Percentiles rank a stretch among this genome's conserved stretches.
Conservation (phyloP, 805 yeast species). For the Kuraishia molischiana region DNA sequence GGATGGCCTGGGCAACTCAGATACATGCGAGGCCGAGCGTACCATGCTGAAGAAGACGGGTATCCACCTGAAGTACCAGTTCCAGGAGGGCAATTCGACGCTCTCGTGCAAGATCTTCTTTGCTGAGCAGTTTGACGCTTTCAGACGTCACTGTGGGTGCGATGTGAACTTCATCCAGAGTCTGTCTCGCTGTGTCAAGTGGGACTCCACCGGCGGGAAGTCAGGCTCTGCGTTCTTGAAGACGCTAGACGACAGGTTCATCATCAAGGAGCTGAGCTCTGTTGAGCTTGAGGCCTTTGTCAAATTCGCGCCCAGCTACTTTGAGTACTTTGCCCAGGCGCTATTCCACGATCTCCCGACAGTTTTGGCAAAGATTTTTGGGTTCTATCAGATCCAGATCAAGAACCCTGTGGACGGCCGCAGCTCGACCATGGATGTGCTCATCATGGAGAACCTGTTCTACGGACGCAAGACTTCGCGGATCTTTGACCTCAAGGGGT, state of each 20-base stretch:
- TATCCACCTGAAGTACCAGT: slow-evolving; percentile 86
- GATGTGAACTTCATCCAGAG: slow-evolving; percentile 76
- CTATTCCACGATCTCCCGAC: slow-evolving; percentile 92
- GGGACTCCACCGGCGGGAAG: slow-evolving; percentile 96
- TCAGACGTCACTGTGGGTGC: slow-evolving; percentile 74
- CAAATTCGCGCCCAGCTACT: slow-evolving; percentile 92
- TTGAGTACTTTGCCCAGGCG: slow-evolving; percentile 92
- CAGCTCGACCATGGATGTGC: slow-evolving; percentile 75
- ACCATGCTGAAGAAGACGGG: slow-evolving; percentile 76
- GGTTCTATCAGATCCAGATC: slow-evolving; percentile 89
- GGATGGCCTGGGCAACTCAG: slow-evolving; percentile 2
- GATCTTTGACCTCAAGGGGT: slow-evolving; percentile 93
- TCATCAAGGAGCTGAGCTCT: slow-evolving; percentile 81
- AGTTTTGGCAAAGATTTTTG: slow-evolving; percentile 88
- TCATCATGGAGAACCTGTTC: slow-evolving; percentile 93
- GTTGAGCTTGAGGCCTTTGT: slow-evolving; percentile 90
- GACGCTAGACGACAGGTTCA: slow-evolving; percentile 82
- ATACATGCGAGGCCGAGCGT: slow-evolving; percentile 37
- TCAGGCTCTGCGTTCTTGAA: slow-evolving; percentile 92
- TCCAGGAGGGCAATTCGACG: slow-evolving; percentile 73
- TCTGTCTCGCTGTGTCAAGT: slow-evolving; percentile 83
- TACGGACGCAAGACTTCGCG: slow-evolving; percentile 74
- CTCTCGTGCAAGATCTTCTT: slow-evolving; percentile 90
- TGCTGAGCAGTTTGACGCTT: slow-evolving; percentile 95
- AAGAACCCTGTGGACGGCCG: slow-evolving; percentile 70